phyloP scores from a whole-genome alignment of 805 yeast species.

The Hanseniaspora clermontiae region DNA sequence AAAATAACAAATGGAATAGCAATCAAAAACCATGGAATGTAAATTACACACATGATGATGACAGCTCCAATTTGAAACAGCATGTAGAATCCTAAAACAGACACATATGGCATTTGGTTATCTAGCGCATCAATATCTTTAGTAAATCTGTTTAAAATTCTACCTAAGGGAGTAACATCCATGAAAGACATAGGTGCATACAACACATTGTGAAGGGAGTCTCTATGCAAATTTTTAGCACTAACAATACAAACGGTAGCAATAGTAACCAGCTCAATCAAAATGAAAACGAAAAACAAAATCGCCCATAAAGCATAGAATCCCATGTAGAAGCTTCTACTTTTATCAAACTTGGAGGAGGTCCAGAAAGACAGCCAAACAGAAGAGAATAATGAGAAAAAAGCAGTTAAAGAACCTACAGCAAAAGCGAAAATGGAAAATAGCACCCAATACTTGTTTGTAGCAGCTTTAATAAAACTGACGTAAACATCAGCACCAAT shows the following conservation, averaged over 20 bases:
- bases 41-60: constrained; percentile 53
- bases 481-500: constrained; percentile 38
- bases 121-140: constrained; percentile 79
- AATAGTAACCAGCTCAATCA: constrained; percentile 23
- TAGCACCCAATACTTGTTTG: constrained; percentile 32
- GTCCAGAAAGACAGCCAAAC: constrained; percentile 83
- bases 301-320: constrained; percentile 52
- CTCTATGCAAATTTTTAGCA: constrained; percentile 44
- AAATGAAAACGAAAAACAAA: constrained; percentile 34
- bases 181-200: constrained; percentile 73
- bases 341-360: constrained; percentile 36
- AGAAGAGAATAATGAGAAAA: constrained; percentile 25
- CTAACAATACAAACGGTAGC: constrained; percentile 39
- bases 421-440: constrained; percentile 21
- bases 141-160: constrained; percentile 74
- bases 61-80: constrained; percentile 49
- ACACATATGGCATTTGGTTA: constrained; percentile 46
- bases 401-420: constrained; percentile 23
- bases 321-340: constrained; percentile 60
- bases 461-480: constrained; percentile 42
- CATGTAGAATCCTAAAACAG: constrained; percentile 38
- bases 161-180: constrained; percentile 80
- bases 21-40: constrained; percentile 67
- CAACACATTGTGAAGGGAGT: constrained; percentile 48
- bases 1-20: constrained; percentile 46